A percentile compares a stretch with the other conserved stretches of the same genome.
phyloP scores from a whole-genome alignment of 2,329 filamentous ascomycete genomes.

The Alternaria dauci region DNA sequence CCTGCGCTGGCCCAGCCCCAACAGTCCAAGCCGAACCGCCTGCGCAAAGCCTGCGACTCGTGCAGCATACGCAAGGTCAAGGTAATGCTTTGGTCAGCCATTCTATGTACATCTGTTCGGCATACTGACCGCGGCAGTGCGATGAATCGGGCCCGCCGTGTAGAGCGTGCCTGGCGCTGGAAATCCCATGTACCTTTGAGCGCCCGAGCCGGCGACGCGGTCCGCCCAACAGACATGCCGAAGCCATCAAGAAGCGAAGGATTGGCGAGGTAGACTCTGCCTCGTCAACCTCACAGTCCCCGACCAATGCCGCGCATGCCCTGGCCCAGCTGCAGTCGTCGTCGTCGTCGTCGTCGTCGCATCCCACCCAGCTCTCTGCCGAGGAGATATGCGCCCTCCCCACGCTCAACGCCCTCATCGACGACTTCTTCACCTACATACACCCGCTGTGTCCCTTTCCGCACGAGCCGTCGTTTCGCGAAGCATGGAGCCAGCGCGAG shows the following conservation, averaged over 20 bases:
- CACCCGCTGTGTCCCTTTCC: slow-evolving; percentile 80
- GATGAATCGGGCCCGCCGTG: slow-evolving; percentile 73
- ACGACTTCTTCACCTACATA: slow-evolving; percentile 86
- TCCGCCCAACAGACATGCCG: slow-evolving; percentile 71
- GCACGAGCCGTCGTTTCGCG: slow-evolving; percentile 78
- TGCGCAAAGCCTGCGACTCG: slow-evolving; percentile 54
- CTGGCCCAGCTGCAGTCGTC: slow-evolving; percentile 60
- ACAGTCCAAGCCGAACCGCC: slow-evolving; percentile 46
- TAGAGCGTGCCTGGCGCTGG: slow-evolving; percentile 69
- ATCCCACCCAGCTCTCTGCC: slow-evolving; percentile 60
- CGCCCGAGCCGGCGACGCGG: slow-evolving; percentile 70
- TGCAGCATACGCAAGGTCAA: slow-evolving; percentile 55
- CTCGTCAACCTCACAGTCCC: slow-evolving; percentile 58
- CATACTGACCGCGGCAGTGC: slow-evolving; percentile 57
- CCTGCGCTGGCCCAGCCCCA: slow-evolving; percentile 25
- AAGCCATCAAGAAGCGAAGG: slow-evolving; percentile 70
- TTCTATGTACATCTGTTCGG: too few relatives aligned
- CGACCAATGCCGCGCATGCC: slow-evolving; percentile 63
- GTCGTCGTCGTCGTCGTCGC: slow-evolving; percentile 37
- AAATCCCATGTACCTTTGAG: slow-evolving; percentile 73
- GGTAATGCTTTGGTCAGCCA: slow-evolving; percentile 17
- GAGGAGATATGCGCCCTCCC: slow-evolving; percentile 76
- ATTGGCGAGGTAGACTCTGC: slow-evolving; percentile 57
- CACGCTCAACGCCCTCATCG: slow-evolving; percentile 73
- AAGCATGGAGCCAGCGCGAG: slow-evolving; percentile 71